Conservation (phyloP, 306 rosid species). For the Psophocarpus tetragonolobus region DNA sequence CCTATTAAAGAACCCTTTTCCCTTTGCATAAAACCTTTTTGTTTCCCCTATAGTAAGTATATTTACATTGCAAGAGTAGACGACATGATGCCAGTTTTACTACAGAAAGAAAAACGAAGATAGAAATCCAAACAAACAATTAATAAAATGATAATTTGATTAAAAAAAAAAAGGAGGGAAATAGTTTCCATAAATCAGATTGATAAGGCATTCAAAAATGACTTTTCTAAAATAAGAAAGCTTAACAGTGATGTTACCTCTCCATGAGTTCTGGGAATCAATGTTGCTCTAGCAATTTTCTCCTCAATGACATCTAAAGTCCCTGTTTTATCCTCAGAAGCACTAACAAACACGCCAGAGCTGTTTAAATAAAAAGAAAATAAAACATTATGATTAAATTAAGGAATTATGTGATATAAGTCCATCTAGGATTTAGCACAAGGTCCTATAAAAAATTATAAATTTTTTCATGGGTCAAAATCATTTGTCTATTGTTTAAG, state of each 20-base stretch:
- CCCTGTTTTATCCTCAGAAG: conserved; percentile 77
- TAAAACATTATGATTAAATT: conserved; percentile 13
- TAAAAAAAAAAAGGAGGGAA: background rate
- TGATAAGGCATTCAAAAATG: conserved; percentile 16
- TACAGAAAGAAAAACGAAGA: background rate
- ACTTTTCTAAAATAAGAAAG: background rate
- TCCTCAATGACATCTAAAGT: conserved; percentile 68
- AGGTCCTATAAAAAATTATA: conserved; percentile 5
- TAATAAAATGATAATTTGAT: background rate
- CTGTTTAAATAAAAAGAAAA: conserved; percentile 47
- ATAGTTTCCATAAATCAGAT: background rate
- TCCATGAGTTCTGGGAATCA: conserved; percentile 85
- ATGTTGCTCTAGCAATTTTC: conserved; percentile 85
- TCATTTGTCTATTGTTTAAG: conserved; percentile 13
- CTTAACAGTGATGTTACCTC: conserved; percentile 59
- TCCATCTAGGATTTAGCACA: conserved; percentile 16
- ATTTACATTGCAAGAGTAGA: conserved; percentile 1
- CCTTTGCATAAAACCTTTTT: background rate
- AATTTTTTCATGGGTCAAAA: conserved; percentile 13
- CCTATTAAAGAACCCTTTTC: background rate
- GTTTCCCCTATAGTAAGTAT: background rate
- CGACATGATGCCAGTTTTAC: background rate
- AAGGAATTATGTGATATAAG: conserved; percentile 19
- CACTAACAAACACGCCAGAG: conserved; percentile 79
- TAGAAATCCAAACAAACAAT: background rate